Evolutionary conservation across 2,329 filamentous ascomycete genomes (phyloP), one percentile per base, ranked within the genome.

Genomic region (Emmonsiellopsis sp.): DNA sequence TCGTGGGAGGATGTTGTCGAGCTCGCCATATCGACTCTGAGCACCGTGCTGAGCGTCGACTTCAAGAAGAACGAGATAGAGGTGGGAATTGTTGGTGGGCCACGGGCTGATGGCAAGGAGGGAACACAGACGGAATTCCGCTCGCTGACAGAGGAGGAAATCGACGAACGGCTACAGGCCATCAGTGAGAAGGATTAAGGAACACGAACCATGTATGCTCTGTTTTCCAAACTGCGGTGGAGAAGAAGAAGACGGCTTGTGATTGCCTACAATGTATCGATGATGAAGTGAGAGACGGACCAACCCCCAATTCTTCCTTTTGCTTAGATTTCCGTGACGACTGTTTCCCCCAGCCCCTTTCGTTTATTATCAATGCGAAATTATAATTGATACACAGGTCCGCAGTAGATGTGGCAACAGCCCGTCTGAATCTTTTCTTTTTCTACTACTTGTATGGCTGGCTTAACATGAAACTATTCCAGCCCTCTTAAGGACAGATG

Each of bases 31-130:
- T 88, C 89, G 44, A 92, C 93, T 6, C 77, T 98, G 71, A 95
- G 91, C 81, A 95, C 88, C 37, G 91, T 98, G 56, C 80, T 98
- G 60, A 96, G 92, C 74, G 95, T 97, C 72, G 93, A 98, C 72
- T 98, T 98, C 80, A 98, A 98, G 83, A 97, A 97, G 80, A 87
- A 87, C 64, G 93, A 98, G 79, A 85, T 98, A 70, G 93, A 98
- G 77, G 89, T 98, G 73, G 93, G 93, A 59, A 91, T 98, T 67
- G 93, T 96, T 52, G 93, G 93, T 61, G 92, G 90, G 32, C 91
- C 92, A 54, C 81, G 83, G 65, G 74, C 78, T 55, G 89, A 95
- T 67, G 92, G 91, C 61, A 80, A 87, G 74, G 87, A 94, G 70
- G 89, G 89, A 60, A 87, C 85, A 58, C 81, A 89, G 65, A 73